These are phyloP conservation scores for Fusarium papillatum DNA, from an alignment of 2,329 filamentous ascomycete genomes.

Conservation along the genomic window DNA sequence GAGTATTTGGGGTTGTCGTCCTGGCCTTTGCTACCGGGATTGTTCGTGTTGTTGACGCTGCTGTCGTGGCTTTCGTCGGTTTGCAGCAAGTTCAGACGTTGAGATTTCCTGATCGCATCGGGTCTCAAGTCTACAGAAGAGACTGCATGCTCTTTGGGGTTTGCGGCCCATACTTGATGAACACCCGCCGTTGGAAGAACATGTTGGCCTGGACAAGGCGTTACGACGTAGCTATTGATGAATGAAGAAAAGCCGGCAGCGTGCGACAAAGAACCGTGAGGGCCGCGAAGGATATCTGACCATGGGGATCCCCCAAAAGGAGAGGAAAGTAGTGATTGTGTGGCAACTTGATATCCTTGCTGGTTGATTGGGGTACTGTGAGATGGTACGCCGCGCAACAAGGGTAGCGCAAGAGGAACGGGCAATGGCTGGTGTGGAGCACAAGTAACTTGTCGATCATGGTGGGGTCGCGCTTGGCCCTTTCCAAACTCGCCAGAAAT, in stretches of 20 bases:
- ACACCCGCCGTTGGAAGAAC: not conserved
- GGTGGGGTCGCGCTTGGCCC: too few species aligned
- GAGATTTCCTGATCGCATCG: not conserved
- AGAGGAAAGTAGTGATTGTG: not conserved
- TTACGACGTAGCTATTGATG: not conserved
- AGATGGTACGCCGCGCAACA: too few species aligned
- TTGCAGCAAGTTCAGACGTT: not conserved
- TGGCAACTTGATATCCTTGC: too few species aligned
- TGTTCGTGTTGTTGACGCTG: not conserved
- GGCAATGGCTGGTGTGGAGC: too few species aligned
- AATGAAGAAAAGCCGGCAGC: not conserved
- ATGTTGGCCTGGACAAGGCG: not conserved
- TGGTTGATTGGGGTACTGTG: too few species aligned
- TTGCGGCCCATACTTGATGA: not conserved
- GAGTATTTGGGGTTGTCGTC: not conserved
- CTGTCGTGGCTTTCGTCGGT: not conserved
- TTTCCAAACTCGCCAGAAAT: too few species aligned
- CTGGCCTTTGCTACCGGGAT: not conserved
- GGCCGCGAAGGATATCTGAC: not conserved
- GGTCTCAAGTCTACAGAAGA: not conserved
- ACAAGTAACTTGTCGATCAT: too few species aligned
- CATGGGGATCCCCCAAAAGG: not conserved
- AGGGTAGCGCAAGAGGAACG: too few species aligned
- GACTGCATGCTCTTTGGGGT: not conserved
- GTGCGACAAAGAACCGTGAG: not conserved